Percentiles rank a stretch among this genome's conserved stretches.
Evolutionary conservation across 2,329 filamentous ascomycete genomes (phyloP).

Genomic region (Aspergillus novofumigatus): DNA sequence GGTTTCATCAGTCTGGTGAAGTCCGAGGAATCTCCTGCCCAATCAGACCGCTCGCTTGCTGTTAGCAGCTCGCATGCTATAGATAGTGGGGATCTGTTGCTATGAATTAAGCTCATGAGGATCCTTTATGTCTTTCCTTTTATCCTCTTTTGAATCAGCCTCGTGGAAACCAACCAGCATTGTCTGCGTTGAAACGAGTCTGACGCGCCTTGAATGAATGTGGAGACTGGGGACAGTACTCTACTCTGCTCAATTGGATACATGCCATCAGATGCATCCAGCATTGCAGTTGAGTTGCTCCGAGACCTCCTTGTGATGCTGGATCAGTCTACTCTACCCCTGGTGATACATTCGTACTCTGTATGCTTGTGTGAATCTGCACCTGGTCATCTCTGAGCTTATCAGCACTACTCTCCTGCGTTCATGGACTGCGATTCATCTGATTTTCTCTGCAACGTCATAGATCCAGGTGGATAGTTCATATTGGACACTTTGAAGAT

Average conservation of each 20-base stretch:
- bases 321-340: not conserved
- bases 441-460: not conserved
- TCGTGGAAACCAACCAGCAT: not conserved
- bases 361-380: not conserved
- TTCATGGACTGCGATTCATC: constrained; percentile 1
- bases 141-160: not conserved
- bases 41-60: not conserved
- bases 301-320: not conserved
- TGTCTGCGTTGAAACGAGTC: not conserved
- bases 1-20: not conserved
- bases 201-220: not conserved
- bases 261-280: not conserved
- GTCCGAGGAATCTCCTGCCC: not conserved
- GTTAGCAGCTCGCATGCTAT: not conserved
- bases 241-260: not conserved
- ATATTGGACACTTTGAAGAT: constrained; percentile 8
- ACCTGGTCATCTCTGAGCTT: not conserved
- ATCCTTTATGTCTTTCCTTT: not conserved
- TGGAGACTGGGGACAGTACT: not conserved
- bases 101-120: not conserved
- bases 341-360: not conserved
- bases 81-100: not conserved
- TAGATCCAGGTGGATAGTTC: constrained; percentile 4
- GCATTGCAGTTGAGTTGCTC: not conserved
- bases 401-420: not conserved